These are phyloP conservation scores for Kappamyces sp. DNA, from an alignment of 192 early-diverging fungal genomes.

Conservation along the genomic window DNA sequence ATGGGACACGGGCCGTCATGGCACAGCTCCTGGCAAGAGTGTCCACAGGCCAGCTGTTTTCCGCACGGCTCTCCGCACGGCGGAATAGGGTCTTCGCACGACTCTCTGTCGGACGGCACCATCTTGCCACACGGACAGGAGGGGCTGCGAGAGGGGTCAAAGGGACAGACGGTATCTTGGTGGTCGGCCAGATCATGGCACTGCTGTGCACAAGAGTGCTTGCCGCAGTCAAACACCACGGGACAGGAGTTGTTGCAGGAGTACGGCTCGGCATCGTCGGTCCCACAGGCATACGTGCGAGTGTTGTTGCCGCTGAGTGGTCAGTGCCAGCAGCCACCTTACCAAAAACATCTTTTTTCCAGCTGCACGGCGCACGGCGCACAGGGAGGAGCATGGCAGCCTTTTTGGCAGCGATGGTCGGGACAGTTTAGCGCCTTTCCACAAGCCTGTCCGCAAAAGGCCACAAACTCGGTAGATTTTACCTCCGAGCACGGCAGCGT, in stretches of 20 bases:
- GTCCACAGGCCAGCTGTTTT: constrained; percentile 35
- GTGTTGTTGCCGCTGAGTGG: constrained; percentile 23
- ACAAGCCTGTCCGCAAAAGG: constrained; percentile 69
- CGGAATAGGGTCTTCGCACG: constrained; percentile 32
- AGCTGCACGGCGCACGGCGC: constrained; percentile 50
- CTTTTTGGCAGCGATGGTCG: constrained; percentile 64
- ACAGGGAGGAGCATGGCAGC: constrained; percentile 77
- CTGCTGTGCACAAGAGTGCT: constrained; percentile 28
- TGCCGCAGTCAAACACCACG: constrained; percentile 29
- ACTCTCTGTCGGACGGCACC: constrained; percentile 17
- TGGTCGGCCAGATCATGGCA: constrained; percentile 28
- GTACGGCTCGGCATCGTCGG: constrained; percentile 1
- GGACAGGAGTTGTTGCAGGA: constrained; percentile 30
- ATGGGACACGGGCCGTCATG: constrained; percentile 34
- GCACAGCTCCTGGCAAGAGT: constrained; percentile 30
- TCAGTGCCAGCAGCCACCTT: too few species aligned
- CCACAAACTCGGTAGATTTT: constrained; percentile 55
- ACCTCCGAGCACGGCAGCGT: constrained; percentile 71
- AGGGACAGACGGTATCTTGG: constrained; percentile 30
- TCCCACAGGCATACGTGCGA: constrained; percentile 23
- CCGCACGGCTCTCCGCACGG: constrained; percentile 33
- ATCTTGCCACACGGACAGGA: constrained; percentile 33
- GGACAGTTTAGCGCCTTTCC: constrained; percentile 75
- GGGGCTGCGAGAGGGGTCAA: constrained; percentile 31
- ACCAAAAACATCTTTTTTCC: constrained; percentile 21